phyloP scores from a whole-genome alignment of 345 rosid genomes.

The Leavenworthia alabamica region DNA sequence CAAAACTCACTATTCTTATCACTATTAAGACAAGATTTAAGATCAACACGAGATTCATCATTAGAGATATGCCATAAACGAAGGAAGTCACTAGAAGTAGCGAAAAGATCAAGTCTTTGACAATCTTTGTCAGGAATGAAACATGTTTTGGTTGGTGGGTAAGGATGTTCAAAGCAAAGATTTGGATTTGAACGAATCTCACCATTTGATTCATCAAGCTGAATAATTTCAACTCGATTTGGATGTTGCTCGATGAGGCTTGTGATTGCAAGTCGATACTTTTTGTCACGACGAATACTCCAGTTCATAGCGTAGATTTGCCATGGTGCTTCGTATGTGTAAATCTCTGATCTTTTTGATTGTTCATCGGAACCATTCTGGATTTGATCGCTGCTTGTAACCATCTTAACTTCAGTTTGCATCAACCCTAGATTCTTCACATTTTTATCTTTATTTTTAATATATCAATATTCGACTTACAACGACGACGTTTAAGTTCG shows the following conservation, averaged over 20 bases:
- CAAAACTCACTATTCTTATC: constrained; percentile 84
- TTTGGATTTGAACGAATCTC: constrained; percentile 70
- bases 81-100: constrained; percentile 83
- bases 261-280: constrained; percentile 87
- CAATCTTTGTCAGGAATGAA: constrained; percentile 88
- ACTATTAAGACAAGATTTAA: constrained; percentile 55
- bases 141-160: constrained; percentile 77
- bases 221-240: constrained; percentile 81
- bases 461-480: too few relatives aligned
- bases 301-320: constrained; percentile 95
- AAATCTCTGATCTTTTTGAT: constrained; percentile 83
- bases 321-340: constrained; percentile 92
- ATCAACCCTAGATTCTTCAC: constrained; percentile 14
- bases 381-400: constrained; percentile 54
- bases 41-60: constrained; percentile 58
- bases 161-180: constrained; percentile 82
- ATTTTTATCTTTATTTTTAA: too few relatives aligned
- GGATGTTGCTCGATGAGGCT: constrained; percentile 70
- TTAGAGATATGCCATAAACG: constrained; percentile 74
- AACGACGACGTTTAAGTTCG: too few relatives aligned
- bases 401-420: constrained; percentile 35
- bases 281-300: constrained; percentile 89
- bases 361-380: constrained; percentile 73
- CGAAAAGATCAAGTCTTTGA: constrained; percentile 74
- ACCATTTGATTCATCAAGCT: constrained; percentile 87